Evolutionary conservation across 441 rosid genomes (phyloP).

Genomic region (Mallotus japonicus): DNA sequence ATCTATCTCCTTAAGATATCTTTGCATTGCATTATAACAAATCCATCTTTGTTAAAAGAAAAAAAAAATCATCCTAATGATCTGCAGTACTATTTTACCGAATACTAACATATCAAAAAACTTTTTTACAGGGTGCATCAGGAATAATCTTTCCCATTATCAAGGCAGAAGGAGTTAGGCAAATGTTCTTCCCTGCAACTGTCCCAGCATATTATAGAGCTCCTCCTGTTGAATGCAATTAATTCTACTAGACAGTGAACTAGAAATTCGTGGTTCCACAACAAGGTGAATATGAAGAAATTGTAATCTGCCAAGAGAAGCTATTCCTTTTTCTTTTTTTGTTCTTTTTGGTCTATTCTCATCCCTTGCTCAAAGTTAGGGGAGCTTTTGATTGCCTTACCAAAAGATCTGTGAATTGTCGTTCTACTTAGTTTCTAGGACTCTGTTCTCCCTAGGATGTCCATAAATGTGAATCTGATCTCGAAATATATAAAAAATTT

Average conservation of each 20-base stretch:
- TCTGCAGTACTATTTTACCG: neutral
- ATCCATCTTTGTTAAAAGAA: too few species aligned
- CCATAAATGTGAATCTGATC: neutral
- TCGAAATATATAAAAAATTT: constrained; percentile 1
- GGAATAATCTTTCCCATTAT: constrained; percentile 90
- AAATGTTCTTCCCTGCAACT: constrained; percentile 88
- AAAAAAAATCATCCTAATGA: neutral
- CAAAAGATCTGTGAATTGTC: constrained; percentile 8
- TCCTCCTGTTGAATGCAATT: constrained; percentile 41
- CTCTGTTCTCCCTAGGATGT: neutral
- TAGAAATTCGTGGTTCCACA: neutral
- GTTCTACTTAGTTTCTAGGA: neutral
- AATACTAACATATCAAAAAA: neutral
- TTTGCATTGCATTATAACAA: neutral
- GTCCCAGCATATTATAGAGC: constrained; percentile 83
- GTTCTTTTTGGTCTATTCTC: neutral
- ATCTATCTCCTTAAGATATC: neutral
- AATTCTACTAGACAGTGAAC: neutral
- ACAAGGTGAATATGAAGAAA: neutral
- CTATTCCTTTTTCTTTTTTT: neutral
- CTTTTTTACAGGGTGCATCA: constrained; percentile 57
- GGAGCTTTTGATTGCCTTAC: neutral
- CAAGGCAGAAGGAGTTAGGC: constrained; percentile 85
- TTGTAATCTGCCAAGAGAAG: neutral
- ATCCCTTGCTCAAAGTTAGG: neutral